These are phyloP conservation scores for Cryptomeria japonica DNA, from an alignment of 75 land plant species.

Conservation along the genomic window DNA sequence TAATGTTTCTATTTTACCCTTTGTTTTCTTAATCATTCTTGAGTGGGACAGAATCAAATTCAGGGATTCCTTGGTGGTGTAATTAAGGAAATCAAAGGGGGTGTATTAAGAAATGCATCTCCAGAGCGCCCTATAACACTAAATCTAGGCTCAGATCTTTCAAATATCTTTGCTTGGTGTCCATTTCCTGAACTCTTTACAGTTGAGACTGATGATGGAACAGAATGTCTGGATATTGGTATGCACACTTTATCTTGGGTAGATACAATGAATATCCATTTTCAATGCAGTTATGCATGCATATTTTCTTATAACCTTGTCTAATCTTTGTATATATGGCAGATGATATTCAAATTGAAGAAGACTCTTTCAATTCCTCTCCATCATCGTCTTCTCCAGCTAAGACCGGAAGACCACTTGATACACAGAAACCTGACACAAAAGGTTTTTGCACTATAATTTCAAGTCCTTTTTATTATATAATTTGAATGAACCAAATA, in stretches of 20 bases:
- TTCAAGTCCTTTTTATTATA: not conserved
- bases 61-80: conserved; percentile 62
- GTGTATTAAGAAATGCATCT: conserved; percentile 26
- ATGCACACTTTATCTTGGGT: conserved; percentile 28
- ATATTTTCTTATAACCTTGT: not conserved
- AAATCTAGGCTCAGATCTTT: conserved; percentile 36
- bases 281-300: not conserved
- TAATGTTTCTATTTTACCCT: not conserved
- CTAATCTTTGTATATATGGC: conserved; percentile 37
- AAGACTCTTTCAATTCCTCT: conserved; percentile 22
- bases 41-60: conserved; percentile 35
- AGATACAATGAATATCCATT: not conserved
- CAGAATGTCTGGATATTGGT: conserved; percentile 32
- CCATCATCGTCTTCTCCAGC: conserved; percentile 15
- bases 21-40: conserved; percentile 9
- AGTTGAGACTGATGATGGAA: not conserved
- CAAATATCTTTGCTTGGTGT: conserved; percentile 39
- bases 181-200: conserved; percentile 38
- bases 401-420: not conserved
- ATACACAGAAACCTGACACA: conserved; percentile 4
- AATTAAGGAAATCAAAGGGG: conserved; percentile 65
- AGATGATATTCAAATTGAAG: conserved; percentile 79
- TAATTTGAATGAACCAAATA: not conserved
- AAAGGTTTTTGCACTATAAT: conserved; percentile 4
- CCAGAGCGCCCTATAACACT: conserved; percentile 16